A percentile compares a stretch with the other conserved stretches of the same genome.
Conservation (phyloP, 345 rosid genomes). For the Psidium guajava region DNA sequence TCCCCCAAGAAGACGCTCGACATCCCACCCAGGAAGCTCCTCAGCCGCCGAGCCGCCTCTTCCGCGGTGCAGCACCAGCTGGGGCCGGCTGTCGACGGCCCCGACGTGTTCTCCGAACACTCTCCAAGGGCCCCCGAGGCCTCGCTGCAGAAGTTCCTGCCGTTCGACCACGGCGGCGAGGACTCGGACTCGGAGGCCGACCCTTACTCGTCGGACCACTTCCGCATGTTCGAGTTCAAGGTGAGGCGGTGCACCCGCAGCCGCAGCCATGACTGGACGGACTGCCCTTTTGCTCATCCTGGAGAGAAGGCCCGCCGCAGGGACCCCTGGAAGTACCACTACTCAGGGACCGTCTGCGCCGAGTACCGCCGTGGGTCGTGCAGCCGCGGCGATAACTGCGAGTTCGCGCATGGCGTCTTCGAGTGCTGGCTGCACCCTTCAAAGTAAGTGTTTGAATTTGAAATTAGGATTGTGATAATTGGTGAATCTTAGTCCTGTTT, state of each 20-base stretch:
- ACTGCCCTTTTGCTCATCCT: constrained; percentile 85
- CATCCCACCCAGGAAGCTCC: constrained; percentile 54
- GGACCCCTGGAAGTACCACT: constrained; percentile 54
- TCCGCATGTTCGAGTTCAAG: constrained; percentile 92
- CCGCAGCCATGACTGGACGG: constrained; percentile 96
- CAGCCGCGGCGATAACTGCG: constrained; percentile 58
- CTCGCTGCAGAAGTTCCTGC: constrained; percentile 22
- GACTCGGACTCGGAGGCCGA: constrained; percentile 26
- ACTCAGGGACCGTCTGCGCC: constrained; percentile 62
- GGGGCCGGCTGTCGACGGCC: constrained; percentile 2
- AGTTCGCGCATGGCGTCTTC: constrained; percentile 61
- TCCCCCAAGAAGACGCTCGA: constrained; percentile 25
- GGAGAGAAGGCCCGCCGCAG: constrained; percentile 90
- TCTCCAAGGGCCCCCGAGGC: not conserved
- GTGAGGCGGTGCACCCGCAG: constrained; percentile 78
- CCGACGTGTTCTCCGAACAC: constrained; percentile 3
- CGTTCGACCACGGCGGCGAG: constrained; percentile 18
- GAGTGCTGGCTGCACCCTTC: constrained; percentile 78
- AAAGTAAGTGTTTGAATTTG: constrained; percentile 6
- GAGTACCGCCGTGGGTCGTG: constrained; percentile 57
- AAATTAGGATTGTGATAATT: not conserved
- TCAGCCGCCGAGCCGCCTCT: constrained; percentile 2
- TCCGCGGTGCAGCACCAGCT: not conserved
- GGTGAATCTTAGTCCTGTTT: not conserved
- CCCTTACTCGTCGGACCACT: constrained; percentile 71